Conservation (phyloP, 495 filamentous ascomycete genomes). For the Talaromyces proteolyticus region DNA sequence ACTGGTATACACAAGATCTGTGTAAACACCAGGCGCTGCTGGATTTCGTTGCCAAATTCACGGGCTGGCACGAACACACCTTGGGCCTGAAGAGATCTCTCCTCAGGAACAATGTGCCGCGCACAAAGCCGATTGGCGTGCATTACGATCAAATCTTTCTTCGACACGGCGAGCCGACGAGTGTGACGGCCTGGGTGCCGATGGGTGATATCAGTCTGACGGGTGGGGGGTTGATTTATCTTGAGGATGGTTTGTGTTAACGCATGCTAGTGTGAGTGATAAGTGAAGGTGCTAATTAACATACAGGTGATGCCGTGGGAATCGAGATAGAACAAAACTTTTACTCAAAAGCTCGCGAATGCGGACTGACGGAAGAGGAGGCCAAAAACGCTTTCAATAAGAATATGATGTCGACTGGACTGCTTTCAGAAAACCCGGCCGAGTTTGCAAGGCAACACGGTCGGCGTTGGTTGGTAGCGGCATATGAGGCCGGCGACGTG, state of each 20-base stretch:
- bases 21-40: conserved; percentile 47
- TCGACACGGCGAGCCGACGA: conserved; percentile 49
- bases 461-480: conserved; percentile 48
- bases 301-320: conserved; percentile 27
- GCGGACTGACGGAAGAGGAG: conserved; percentile 45
- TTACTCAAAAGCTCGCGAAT: conserved; percentile 30
- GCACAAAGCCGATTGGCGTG: conserved; percentile 52
- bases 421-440: conserved; percentile 38
- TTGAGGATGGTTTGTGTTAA: conserved; percentile 40
- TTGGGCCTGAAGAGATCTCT: conserved; percentile 41
- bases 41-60: conserved; percentile 46
- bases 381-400: conserved; percentile 47
- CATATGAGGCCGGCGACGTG: conserved; percentile 57
- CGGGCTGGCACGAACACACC: conserved; percentile 48
- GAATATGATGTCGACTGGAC: conserved; percentile 49
- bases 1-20: conserved; percentile 53
- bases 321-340: conserved; percentile 45
- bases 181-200: conserved; percentile 59
- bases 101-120: conserved; percentile 54
- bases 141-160: conserved; percentile 67
- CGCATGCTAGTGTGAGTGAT: background rate
- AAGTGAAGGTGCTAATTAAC: background rate
- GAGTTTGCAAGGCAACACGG: conserved; percentile 34
- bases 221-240: conserved; percentile 58
- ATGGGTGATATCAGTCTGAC: conserved; percentile 52